Base-by-base conservation (phyloP, 139 green algal genomes). In the Chlamydomonas incerta region DNA sequence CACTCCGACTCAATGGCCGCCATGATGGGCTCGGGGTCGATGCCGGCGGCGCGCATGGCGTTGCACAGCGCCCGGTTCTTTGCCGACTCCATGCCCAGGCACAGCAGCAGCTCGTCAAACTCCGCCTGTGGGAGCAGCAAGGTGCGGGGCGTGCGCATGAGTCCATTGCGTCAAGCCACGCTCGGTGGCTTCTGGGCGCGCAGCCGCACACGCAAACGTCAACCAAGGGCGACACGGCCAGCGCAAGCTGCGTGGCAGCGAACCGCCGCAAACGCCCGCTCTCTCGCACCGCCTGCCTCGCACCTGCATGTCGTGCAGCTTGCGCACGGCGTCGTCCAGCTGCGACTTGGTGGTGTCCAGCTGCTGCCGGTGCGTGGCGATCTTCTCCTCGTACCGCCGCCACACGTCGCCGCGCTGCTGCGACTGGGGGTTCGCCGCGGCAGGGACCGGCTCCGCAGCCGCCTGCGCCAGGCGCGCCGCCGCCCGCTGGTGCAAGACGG, bases 101-200 rank as follows among this genome's bases (percentile, higher is more conserved):
- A 86, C 34, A 86, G 80, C 34, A 86, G 80, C 52, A 86, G 69
- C 80, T 86, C 80, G 34, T 86, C 80, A 41, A 86, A 86, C 69
- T 86, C 80, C 34, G 55, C 23, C 80, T 86, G 68, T 20, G n/a
- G 20, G 29, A 8, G 8, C 8, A 8, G 41, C 41, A 50, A 50
- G 41, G 41, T 50, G 41, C 41, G 41, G 6, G 41, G 41, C 41
- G 41, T 8, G 41, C 41, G 41, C 41, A 50, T 50, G 41, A n/a
- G n/a, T n/a, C n/a, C n/a, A n/a, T n/a, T n/a, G n/a, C n/a, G n/a
- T n/a, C n/a, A n/a, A n/a, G n/a, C n/a, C n/a, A n/a, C n/a, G n/a
- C n/a, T n/a, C n/a, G n/a, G n/a, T n/a, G n/a, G n/a, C n/a, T n/a
- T n/a, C n/a, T n/a, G n/a, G n/a, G n/a, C n/a, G n/a, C n/a, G n/a